These are phyloP conservation scores for Lecanosticta acicola DNA, from an alignment of 2,329 filamentous ascomycete genomes.

Conservation along the genomic window DNA sequence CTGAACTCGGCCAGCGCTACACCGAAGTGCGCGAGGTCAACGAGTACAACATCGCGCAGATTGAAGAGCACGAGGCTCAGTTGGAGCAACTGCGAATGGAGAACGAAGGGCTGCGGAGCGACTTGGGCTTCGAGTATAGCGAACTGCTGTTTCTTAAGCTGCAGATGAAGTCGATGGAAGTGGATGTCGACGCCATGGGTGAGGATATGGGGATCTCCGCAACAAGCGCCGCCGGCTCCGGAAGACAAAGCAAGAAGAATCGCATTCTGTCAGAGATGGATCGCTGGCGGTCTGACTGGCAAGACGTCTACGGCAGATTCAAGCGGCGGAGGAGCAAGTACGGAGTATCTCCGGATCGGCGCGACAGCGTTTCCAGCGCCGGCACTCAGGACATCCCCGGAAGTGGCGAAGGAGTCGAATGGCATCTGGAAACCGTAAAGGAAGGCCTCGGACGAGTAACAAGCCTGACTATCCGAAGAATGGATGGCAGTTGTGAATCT, in stretches of 20 bases:
- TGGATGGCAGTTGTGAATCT: constrained; percentile 12
- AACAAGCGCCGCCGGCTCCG: constrained; percentile 4
- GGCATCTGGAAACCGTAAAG: constrained; percentile 26
- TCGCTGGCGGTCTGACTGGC: constrained; percentile 34
- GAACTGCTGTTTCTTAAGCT: constrained; percentile 37
- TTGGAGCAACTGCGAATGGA: constrained; percentile 31
- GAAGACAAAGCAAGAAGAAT: constrained; percentile 15
- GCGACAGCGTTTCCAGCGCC: constrained; percentile 9
- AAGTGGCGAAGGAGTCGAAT: constrained; percentile 18
- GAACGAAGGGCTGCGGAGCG: constrained; percentile 34
- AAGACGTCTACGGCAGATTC: constrained; percentile 31
- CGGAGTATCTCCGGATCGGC: constrained; percentile 20
- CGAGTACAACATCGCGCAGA: constrained; percentile 24
- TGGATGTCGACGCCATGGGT: constrained; percentile 25
- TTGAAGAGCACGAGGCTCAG: constrained; percentile 30
- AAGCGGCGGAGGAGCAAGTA: constrained; percentile 28
- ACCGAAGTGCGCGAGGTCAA: constrained; percentile 31
- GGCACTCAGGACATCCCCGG: constrained; percentile 10
- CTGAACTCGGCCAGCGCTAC: constrained; percentile 30
- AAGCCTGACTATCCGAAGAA: constrained; percentile 25
- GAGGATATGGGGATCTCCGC: constrained; percentile 13
- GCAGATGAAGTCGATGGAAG: constrained; percentile 35
- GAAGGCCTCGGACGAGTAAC: constrained; percentile 21
- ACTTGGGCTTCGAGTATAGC: constrained; percentile 36
- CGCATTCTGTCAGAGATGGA: constrained; percentile 29